Base-by-base conservation (phyloP, 2,329 filamentous ascomycete species). In the Penicillium digitatum region DNA sequence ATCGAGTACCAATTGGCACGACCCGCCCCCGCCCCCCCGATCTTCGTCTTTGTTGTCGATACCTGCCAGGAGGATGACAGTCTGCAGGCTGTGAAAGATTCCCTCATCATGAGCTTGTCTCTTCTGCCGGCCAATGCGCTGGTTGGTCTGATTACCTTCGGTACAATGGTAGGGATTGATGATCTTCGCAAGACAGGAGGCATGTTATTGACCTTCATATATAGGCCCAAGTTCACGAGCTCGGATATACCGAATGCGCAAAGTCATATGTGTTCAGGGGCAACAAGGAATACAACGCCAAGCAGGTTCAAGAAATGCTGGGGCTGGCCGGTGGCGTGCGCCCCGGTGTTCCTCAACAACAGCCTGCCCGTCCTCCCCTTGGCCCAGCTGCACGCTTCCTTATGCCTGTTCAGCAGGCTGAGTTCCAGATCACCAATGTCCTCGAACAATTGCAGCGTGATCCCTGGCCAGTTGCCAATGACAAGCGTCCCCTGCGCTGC, bases 301-400 rank as follows among this genome's bases (percentile, higher is more conserved):
- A 97, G 78, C 92, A 97, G 72, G 91, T 99, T n/a, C 93, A 97
- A 74, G 94, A 99, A 70, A 99, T 99, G 94, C 86, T 99, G 48
- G 94, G 92, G 52, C 81, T 87, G 45, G 83, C 87, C 20, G 80
- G 88, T 24, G 85, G 85, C 34, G 74, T 90, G 60, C 86, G 94
- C 62, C 90, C 91, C 38, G 78, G 82, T 69, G 84, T 88, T 56
- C 59, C 55, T 29, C 62, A 60, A 26, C 86, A 86, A 61, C 84
- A 85, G 60, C 87, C 89, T 44, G 89, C 90, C 59, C 85, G 90
- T 47, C 85, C 87, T 38, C 82, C 85, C 62, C 82, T 89, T 74
- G 89, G 90, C 39, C 87, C 92, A 48, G 89, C 91, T 43, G 86
- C 92, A 27, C 85, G 94, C 61, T 99, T 99, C 79, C 81, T 99